Percentiles rank a stretch among this genome's conserved stretches.
These are phyloP conservation scores for Plenodomus tracheiphilus DNA, from an alignment of 2,329 filamentous ascomycete genomes.

Conservation along the genomic window DNA sequence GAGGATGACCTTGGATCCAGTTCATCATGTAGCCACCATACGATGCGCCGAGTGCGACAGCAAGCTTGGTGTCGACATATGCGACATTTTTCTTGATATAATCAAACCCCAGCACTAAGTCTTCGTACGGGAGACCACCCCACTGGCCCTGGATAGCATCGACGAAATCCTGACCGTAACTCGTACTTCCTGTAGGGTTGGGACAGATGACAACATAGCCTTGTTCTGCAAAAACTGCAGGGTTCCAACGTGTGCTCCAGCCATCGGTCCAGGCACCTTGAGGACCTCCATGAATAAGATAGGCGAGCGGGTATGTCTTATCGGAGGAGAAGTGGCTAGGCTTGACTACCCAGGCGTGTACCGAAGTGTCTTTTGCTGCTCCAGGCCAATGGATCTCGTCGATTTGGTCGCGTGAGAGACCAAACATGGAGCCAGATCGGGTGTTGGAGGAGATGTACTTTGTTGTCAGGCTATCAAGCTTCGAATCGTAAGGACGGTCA, in stretches of 20 bases:
- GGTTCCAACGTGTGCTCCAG: constrained; percentile 86
- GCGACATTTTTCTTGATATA: constrained; percentile 67
- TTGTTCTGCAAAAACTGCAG: constrained; percentile 82
- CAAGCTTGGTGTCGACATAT: constrained; percentile 69
- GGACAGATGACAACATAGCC: constrained; percentile 81
- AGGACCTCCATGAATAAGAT: constrained; percentile 82
- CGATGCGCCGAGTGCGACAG: constrained; percentile 72
- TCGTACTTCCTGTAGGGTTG: constrained; percentile 82
- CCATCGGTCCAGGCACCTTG: constrained; percentile 75
- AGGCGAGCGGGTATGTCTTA: constrained; percentile 77
- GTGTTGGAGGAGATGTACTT: constrained; percentile 64
- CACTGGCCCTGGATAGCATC: constrained; percentile 79
- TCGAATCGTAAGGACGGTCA: constrained; percentile 22
- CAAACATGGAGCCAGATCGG: constrained; percentile 67
- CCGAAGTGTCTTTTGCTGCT: constrained; percentile 60
- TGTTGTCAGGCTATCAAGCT: constrained; percentile 30
- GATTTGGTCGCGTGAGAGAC: constrained; percentile 65
- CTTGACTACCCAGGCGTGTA: constrained; percentile 72
- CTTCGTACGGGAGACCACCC: constrained; percentile 83
- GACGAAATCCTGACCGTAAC: constrained; percentile 76
- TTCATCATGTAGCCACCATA: constrained; percentile 58
- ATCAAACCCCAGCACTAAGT: constrained; percentile 78
- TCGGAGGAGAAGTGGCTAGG: constrained; percentile 65
- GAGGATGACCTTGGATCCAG: constrained; percentile 86
- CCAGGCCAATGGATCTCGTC: constrained; percentile 72